Base-by-base conservation (phyloP, 228 moss, liverwort and hornwort species). In the Sphagnum fallax region DNA sequence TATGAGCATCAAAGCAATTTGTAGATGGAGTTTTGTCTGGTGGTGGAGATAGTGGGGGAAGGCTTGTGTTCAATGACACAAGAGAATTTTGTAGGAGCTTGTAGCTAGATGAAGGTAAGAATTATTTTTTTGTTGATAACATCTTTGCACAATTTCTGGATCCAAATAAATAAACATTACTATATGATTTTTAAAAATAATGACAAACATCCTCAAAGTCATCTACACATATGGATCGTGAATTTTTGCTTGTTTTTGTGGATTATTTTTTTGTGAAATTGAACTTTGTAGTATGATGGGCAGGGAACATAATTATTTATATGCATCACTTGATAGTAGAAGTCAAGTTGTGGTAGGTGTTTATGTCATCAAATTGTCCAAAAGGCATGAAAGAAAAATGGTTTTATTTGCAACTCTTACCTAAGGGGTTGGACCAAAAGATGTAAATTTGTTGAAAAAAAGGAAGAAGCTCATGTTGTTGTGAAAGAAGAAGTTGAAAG, bases 61-160 rank as follows among this genome's bases (percentile, higher is more conserved):
- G 87, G 70, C 82, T 98, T 66, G 82, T 98, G 50, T 90, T 94
- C 65, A 98, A 91, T 55, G 98, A 98, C 66, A 98, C 98, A 16
- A 94, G 93, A 55, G 94, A 98, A 74, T 98, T 98, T 82, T 98
- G 98, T 74, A 88, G 94, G 72, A 98, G 90, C 75, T 68, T 98
- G 70, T 94, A 98, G 68, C 82, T 98, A 64, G 94, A 98, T 80
- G 98, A 98, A 87, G 94, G 97, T 93, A 77, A 77, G 70, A 32
- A 32, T 49, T 63, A 18, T 49, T 48, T 49, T 6, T 15, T 1
- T 52, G n/a, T 6, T 6, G 4, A 6, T 62, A 47, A 47, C 6
- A 47, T 0, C 60, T 62, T 5, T 7, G 4, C 6, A 62, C 15
- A 4, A 16, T 62, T 4, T 8, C 62, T 62, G 10, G 32, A 32